phyloP scores from a whole-genome alignment of 495 filamentous ascomycete species.

The Cercophora newfieldiana region DNA sequence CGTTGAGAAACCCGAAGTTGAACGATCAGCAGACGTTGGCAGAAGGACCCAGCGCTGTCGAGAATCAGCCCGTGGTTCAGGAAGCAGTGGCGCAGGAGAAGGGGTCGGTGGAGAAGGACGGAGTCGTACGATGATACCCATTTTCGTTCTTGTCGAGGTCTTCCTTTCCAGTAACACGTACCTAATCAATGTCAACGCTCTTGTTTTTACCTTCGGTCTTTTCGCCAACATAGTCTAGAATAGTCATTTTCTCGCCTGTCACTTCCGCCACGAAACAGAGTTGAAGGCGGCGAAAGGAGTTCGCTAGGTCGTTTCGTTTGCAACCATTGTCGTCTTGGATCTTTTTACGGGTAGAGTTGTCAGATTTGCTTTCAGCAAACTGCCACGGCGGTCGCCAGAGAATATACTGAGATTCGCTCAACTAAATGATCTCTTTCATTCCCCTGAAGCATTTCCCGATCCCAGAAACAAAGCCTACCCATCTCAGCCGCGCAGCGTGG shows the following conservation, averaged over 20 bases:
- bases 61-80: not conserved
- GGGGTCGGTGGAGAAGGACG: not conserved
- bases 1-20: constrained; percentile 45
- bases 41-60: not conserved
- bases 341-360: too few species aligned
- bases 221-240: not conserved
- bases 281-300: too few species aligned
- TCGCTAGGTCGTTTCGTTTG: too few species aligned
- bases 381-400: too few species aligned
- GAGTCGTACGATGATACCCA: not conserved
- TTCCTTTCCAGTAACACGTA: not conserved
- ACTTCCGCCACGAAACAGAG: too few species aligned
- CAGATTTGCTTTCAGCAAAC: too few species aligned
- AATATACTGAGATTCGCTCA: too few species aligned
- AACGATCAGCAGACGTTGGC: constrained; percentile 40
- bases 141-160: not conserved
- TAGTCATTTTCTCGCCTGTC: not conserved
- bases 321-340: too few species aligned
- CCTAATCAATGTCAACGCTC: too few species aligned
- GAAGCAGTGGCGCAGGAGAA: not conserved
- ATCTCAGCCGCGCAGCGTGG: not conserved
- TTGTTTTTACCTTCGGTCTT: not conserved
- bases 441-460: too few species aligned
- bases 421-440: too few species aligned
- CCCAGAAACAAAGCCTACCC: too few species aligned